Evolutionary conservation across 2,329 filamentous ascomycete species (phyloP).

Genomic region (Ilyonectria robusta): DNA sequence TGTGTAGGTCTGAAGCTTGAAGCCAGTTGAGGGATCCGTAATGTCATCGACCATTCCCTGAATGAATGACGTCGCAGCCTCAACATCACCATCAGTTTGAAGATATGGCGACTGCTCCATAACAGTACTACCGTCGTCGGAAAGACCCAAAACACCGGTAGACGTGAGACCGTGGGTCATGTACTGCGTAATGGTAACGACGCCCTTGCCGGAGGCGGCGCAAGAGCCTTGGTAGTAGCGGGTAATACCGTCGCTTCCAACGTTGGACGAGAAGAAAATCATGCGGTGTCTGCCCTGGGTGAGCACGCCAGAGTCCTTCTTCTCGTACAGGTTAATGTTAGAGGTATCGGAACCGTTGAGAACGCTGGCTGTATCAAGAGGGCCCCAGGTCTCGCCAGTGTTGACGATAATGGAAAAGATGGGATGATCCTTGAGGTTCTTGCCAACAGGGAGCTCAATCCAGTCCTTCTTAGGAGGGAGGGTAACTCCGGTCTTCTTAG

Average conservation of each 20-base stretch:
- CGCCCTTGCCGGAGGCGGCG: slow-evolving; percentile 71
- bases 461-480: slow-evolving; percentile 66
- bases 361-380: slow-evolving; percentile 60
- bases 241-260: slow-evolving; percentile 70
- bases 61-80: slow-evolving; percentile 75
- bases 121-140: slow-evolving; percentile 67
- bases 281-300: slow-evolving; percentile 75
- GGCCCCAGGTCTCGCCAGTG: slow-evolving; percentile 34
- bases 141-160: slow-evolving; percentile 73
- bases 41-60: slow-evolving; percentile 71
- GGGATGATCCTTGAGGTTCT: slow-evolving; percentile 69
- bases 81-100: slow-evolving; percentile 69
- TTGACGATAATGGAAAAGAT: slow-evolving; percentile 52
- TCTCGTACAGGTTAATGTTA: slow-evolving; percentile 76
- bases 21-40: slow-evolving; percentile 45
- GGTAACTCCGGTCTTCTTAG: slow-evolving; percentile 63
- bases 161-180: slow-evolving; percentile 75
- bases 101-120: slow-evolving; percentile 74
- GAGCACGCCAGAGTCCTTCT: slow-evolving; percentile 70
- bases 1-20: slow-evolving; percentile 28
- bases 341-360: slow-evolving; percentile 60
- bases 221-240: slow-evolving; percentile 77
- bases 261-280: slow-evolving; percentile 68
- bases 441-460: slow-evolving; percentile 70
- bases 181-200: slow-evolving; percentile 70